Conservation (phyloP, 2,329 filamentous ascomycete species). For the Calcarisporium arbuscula region DNA sequence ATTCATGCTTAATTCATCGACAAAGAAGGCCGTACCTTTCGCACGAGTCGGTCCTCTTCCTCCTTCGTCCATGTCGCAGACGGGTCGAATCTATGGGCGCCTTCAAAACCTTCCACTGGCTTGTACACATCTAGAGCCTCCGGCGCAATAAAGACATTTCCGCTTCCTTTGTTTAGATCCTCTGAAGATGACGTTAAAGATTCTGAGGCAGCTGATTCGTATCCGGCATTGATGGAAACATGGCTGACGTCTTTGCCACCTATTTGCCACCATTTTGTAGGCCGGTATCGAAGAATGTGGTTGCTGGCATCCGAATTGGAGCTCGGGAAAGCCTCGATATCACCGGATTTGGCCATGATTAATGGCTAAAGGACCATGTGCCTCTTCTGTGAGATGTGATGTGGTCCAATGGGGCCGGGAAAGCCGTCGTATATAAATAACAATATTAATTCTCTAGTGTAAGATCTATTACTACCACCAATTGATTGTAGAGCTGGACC, state of each 20-base stretch:
- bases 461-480: no score
- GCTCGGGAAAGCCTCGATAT: neutral
- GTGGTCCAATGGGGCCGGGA: no score
- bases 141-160: conserved; percentile 2
- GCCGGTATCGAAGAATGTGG: neutral
- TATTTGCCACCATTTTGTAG: conserved; percentile 6
- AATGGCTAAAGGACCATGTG: no score
- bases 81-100: conserved; percentile 53
- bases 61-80: conserved; percentile 47
- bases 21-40: no score
- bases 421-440: no score
- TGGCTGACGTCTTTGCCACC: conserved; percentile 7
- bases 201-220: neutral
- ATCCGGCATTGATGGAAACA: conserved; percentile 6
- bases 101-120: conserved; percentile 51
- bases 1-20: conserved; percentile 16
- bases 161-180: conserved; percentile 1
- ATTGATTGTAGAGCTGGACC: no score
- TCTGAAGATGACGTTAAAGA: conserved; percentile 1
- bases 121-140: conserved; percentile 28
- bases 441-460: no score
- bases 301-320: neutral
- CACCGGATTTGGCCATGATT: no score
- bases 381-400: no score
- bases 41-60: conserved; percentile 49